phyloP scores from a whole-genome alignment of 192 early-diverging fungal genomes.

The Thoreauomyces humboldtii region DNA sequence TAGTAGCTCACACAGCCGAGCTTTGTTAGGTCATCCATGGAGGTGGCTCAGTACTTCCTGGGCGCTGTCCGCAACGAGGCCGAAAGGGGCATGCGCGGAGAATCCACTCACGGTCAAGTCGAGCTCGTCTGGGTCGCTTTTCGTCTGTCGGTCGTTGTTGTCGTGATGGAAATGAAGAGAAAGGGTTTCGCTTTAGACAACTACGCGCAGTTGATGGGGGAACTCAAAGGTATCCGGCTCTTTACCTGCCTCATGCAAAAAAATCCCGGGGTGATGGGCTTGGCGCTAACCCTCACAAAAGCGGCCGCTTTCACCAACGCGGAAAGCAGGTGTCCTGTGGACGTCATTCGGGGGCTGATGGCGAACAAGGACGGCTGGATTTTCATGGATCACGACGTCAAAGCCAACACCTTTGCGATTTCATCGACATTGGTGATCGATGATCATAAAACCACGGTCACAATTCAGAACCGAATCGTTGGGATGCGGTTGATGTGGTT shows the following conservation, averaged over 20 bases:
- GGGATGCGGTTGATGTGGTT: constrained; percentile 4
- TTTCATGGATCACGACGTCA: background rate
- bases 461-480: background rate
- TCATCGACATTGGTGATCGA: constrained; percentile 1
- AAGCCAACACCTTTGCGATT: background rate
- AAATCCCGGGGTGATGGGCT: too few relatives aligned
- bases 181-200: background rate
- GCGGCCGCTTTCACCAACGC: too few relatives aligned
- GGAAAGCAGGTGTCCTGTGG: too few relatives aligned
- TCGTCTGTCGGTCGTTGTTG: background rate
- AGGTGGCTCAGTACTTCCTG: background rate
- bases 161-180: constrained; percentile 12
- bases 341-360: too few relatives aligned
- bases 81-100: constrained; percentile 10
- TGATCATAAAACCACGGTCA: background rate
- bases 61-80: constrained; percentile 7
- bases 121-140: constrained; percentile 17
- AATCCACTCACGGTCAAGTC: background rate
- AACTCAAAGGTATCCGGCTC: constrained; percentile 18
- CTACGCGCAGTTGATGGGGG: constrained; percentile 12
- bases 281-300: too few relatives aligned
- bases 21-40: too few relatives aligned
- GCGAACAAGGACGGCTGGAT: background rate
- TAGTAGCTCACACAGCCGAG: too few relatives aligned
- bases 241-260: too few relatives aligned